Conservation (phyloP, 2,329 filamentous ascomycete species). For the Seiridium cupressi region DNA sequence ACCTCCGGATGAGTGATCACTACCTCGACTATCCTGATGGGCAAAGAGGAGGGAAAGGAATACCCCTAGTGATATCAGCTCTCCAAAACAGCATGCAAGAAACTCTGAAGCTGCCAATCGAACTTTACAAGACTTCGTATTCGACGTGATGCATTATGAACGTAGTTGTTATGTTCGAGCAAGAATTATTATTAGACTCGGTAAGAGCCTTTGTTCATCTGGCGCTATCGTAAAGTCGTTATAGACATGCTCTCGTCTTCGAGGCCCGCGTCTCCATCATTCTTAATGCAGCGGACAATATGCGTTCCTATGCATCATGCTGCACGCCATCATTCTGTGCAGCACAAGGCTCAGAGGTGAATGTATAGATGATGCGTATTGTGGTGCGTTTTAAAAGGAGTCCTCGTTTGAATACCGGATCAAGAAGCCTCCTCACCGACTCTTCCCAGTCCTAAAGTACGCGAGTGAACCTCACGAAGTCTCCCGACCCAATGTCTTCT, state of each 20-base stretch:
- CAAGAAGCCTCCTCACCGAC: constrained; percentile 26
- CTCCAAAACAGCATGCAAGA: no score
- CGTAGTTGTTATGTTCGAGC: not conserved
- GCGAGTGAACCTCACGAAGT: constrained; percentile 45
- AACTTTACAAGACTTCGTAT: not conserved
- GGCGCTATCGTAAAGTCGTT: constrained; percentile 1
- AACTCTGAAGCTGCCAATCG: no score
- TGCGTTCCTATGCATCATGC: not conserved
- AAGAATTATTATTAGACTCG: not conserved
- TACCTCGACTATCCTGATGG: no score
- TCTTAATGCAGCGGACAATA: not conserved
- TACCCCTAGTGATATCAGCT: no score
- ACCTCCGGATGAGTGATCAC: no score
- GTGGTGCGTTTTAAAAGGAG: no score
- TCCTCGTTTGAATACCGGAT: not conserved
- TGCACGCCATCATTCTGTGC: not conserved
- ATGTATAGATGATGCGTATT: no score
- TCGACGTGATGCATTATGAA: not conserved
- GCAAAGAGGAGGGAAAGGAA: no score
- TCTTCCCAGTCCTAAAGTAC: constrained; percentile 25
- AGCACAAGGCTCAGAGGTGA: not conserved
- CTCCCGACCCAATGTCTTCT: constrained; percentile 56
- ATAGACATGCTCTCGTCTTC: not conserved
- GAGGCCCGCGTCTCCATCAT: not conserved
- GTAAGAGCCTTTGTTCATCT: not conserved